These are phyloP conservation scores for Kazachstania sp. DNA, from an alignment of 1,139 yeast genomes.

Conservation along the genomic window DNA sequence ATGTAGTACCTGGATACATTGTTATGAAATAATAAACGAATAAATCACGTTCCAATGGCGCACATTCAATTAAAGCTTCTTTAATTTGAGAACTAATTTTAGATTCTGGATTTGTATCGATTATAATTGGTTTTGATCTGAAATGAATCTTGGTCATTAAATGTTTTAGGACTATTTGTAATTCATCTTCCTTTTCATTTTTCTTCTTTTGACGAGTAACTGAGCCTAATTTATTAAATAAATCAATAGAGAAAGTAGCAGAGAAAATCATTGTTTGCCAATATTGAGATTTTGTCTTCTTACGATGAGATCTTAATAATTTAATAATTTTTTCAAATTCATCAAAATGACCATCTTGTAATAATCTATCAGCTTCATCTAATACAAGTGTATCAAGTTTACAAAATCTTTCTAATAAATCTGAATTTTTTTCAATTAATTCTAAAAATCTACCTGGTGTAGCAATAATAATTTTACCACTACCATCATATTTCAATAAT, in stretches of 20 bases:
- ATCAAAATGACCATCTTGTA: conserved; percentile 94
- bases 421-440: conserved; percentile 55
- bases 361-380: conserved; percentile 95
- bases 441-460: conserved; percentile 95
- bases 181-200: conserved; percentile 38
- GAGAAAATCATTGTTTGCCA: conserved; percentile 93
- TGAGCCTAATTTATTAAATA: conserved; percentile 63
- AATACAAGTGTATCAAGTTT: conserved; percentile 64
- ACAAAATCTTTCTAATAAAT: conserved; percentile 47
- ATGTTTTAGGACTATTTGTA: conserved; percentile 47
- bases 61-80: conserved; percentile 88
- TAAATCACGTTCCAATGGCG: conserved; percentile 81
- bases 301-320: conserved; percentile 32
- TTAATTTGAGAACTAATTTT: conserved; percentile 66
- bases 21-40: conserved; percentile 80
- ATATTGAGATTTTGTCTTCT: conserved; percentile 32
- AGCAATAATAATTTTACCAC: conserved; percentile 74
- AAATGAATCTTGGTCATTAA: conserved; percentile 54
- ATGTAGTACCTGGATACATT: conserved; percentile 81
- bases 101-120: conserved; percentile 85
- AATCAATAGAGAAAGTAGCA: conserved; percentile 82
- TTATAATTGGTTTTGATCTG: conserved; percentile 51
- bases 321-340: conserved; percentile 80
- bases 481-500: conserved; percentile 53
- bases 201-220: conserved; percentile 34